Conservation (phyloP, 345 rosid genomes). For the Turritis glabra region DNA sequence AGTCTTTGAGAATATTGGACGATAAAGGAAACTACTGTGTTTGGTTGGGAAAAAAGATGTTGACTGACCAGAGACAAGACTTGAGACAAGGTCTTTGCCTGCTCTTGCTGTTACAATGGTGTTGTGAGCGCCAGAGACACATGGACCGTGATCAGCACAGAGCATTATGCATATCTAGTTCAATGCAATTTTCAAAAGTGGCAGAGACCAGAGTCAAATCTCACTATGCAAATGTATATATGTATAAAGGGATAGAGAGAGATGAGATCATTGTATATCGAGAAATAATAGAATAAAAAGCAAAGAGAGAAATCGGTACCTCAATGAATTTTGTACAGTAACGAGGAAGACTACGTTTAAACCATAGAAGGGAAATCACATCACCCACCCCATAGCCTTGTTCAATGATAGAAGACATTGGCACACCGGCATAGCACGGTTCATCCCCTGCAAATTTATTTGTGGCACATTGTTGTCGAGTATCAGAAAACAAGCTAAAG, state of each 20-base stretch:
- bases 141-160: slow-evolving; percentile 99
- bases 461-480: background rate
- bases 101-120: slow-evolving; percentile 97
- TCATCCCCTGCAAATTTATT: slow-evolving; percentile 69
- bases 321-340: slow-evolving; percentile 94
- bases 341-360: slow-evolving; percentile 97
- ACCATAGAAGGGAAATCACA: slow-evolving; percentile 93
- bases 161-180: slow-evolving; percentile 94
- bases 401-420: slow-evolving; percentile 95
- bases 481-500: background rate
- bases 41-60: background rate
- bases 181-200: slow-evolving; percentile 6
- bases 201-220: slow-evolving; percentile 20
- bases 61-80: slow-evolving; percentile 80
- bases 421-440: slow-evolving; percentile 98
- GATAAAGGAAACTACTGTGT: background rate
- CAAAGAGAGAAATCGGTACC: slow-evolving; percentile 43
- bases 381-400: slow-evolving; percentile 94
- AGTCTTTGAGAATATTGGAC: background rate
- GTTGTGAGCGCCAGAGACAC: slow-evolving; percentile 98
- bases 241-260: background rate
- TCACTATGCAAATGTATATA: background rate
- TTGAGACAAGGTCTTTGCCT: slow-evolving; percentile 98
- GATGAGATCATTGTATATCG: background rate
- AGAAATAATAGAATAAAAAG: background rate